Percentiles rank a stretch among this genome's conserved stretches.
These are phyloP conservation scores for Selaginella tamariscina DNA, from an alignment of 75 land plant genomes.

Conservation along the genomic window DNA sequence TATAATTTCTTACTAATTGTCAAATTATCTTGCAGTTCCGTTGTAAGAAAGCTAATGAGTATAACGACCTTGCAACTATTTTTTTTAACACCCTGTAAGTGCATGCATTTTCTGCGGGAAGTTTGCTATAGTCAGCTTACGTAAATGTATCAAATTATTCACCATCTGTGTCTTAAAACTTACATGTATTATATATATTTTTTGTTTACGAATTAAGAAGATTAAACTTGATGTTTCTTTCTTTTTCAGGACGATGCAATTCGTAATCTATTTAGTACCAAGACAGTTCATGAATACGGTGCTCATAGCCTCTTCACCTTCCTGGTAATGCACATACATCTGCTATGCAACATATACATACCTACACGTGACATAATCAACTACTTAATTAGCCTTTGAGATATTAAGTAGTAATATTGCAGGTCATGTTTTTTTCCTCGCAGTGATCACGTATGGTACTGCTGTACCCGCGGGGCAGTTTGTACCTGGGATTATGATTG, in stretches of 20 bases:
- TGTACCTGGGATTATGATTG: constrained; percentile 99
- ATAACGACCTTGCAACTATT: constrained; percentile 99
- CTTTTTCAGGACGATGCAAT: constrained; percentile 94
- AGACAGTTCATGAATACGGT: constrained; percentile 90
- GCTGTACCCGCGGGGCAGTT: constrained; percentile 99
- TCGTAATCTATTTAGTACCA: constrained; percentile 92
- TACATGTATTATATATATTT: too few species aligned
- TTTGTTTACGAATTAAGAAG: background rate
- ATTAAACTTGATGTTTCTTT: constrained; percentile 4
- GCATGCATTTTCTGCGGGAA: too few species aligned
- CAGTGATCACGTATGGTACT: constrained; percentile 90
- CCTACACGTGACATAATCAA: background rate
- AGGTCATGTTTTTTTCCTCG: constrained; percentile 92
- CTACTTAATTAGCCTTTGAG: background rate
- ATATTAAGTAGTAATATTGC: constrained; percentile 17
- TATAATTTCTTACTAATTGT: background rate
- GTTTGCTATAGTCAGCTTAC: too few species aligned
- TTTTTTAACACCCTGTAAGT: constrained; percentile 95
- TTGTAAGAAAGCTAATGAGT: constrained; percentile 60
- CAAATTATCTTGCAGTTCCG: constrained; percentile 46
- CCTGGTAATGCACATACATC: constrained; percentile 40
- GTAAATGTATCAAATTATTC: too few species aligned
- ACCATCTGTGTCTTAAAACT: too few species aligned
- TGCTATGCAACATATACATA: background rate
- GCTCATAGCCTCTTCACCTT: constrained; percentile 79